A percentile compares a stretch with the other conserved stretches of the same genome.
These are phyloP conservation scores for Pyricularia pennisetigena DNA, from an alignment of 2,329 filamentous ascomycete species.

Conservation along the genomic window DNA sequence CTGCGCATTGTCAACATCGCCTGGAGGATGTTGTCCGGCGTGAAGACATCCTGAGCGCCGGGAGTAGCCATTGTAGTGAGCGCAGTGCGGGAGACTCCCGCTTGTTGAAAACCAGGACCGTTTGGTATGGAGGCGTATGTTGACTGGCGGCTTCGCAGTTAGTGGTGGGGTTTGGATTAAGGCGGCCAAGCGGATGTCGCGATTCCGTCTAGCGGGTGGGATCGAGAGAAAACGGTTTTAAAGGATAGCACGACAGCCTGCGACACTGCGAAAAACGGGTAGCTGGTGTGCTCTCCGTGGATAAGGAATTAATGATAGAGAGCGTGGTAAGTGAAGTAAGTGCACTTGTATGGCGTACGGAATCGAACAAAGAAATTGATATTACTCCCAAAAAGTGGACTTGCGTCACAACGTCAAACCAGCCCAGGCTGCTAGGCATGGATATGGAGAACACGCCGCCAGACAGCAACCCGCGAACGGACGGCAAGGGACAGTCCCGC, in stretches of 20 bases:
- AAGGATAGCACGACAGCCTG: not conserved
- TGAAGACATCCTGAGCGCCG: slow-evolving; percentile 60
- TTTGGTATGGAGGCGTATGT: not conserved
- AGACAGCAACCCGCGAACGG: not conserved
- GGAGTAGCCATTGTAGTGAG: slow-evolving; percentile 53
- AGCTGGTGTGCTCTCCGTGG: not conserved
- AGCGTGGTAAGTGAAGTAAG: not conserved
- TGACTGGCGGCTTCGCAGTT: not conserved
- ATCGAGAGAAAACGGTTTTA: not conserved
- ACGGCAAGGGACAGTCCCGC: not conserved
- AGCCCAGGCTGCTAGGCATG: not conserved
- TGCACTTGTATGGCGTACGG: not conserved
- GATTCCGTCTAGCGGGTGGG: not conserved
- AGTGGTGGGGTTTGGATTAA: not conserved
- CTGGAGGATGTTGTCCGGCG: slow-evolving; percentile 65
- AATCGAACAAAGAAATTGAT: slow-evolving; percentile 1
- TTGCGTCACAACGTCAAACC: not conserved
- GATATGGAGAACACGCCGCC: not conserved
- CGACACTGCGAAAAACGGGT: not conserved
- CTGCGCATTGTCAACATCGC: slow-evolving; percentile 90
- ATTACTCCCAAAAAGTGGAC: not conserved
- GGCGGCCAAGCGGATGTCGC: not conserved
- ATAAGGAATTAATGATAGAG: not conserved
- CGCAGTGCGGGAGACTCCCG: slow-evolving; percentile 3
- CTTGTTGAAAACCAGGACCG: not conserved